Conservation (phyloP, 441 rosid genomes). For the Pelargonium australe region DNA sequence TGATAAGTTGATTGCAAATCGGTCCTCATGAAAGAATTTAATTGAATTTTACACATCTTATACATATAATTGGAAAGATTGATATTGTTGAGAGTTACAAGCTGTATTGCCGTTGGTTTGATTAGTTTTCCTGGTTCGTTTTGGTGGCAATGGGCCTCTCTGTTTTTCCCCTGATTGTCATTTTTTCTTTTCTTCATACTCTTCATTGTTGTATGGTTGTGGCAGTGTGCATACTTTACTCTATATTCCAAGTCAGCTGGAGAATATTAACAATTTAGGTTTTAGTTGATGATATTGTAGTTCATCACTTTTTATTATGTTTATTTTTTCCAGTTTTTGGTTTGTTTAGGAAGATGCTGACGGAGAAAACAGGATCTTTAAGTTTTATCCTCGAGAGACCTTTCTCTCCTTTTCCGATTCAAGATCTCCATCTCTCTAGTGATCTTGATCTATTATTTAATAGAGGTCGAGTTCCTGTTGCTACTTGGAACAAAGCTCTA, state of each 20-base stretch:
- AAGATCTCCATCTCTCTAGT: conserved; percentile 38
- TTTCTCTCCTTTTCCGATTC: conserved; percentile 70
- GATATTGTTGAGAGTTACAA: no score
- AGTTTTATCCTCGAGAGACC: conserved; percentile 89
- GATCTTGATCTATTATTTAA: conserved; percentile 64
- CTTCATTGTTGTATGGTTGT: background rate
- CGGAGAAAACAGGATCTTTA: conserved; percentile 46
- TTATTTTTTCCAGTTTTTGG: conserved; percentile 37
- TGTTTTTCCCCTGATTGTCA: background rate
- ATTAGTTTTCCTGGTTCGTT: background rate
- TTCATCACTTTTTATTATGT: conserved; percentile 25
- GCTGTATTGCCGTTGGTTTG: background rate
- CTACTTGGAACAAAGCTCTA: conserved; percentile 58
- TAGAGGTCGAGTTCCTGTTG: conserved; percentile 64
- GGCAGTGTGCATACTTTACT: background rate
- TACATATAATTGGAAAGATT: no score
- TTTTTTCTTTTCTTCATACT: background rate
- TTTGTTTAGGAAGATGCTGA: conserved; percentile 64
- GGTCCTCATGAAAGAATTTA: no score
- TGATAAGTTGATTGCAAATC: no score
- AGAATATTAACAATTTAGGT: background rate
- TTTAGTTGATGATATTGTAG: conserved; percentile 13
- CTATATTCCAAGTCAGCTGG: background rate
- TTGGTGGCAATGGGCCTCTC: background rate
- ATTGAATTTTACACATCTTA: no score